Percentiles rank a stretch among this genome's conserved stretches.
phyloP scores from a whole-genome alignment of 768 basidiomycete genomes.

The Psilocybe azurescens region DNA sequence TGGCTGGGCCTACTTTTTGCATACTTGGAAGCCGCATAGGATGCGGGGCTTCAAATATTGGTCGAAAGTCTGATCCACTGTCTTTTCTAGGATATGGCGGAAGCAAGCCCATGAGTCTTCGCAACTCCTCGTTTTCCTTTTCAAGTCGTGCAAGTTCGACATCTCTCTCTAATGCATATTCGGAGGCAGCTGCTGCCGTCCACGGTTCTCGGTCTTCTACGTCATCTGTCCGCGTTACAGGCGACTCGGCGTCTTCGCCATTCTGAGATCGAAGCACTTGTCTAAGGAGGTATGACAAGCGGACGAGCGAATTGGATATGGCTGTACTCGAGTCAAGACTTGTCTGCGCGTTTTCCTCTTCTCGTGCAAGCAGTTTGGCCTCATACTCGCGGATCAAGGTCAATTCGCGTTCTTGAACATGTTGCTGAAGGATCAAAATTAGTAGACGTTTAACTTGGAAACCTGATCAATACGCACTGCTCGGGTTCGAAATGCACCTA shows the following conservation, averaged over 20 bases:
- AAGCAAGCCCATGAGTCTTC: slow-evolving; percentile 66
- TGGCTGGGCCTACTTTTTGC: slow-evolving; percentile 21
- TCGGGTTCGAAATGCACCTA: slow-evolving; percentile 77
- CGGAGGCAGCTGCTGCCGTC: slow-evolving; percentile 47
- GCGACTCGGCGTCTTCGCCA: slow-evolving; percentile 60
- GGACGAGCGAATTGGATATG: slow-evolving; percentile 69
- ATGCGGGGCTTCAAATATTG: slow-evolving; percentile 26
- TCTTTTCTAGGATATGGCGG: slow-evolving; percentile 34
- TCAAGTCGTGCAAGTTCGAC: slow-evolving; percentile 88
- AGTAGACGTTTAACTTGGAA: slow-evolving; percentile 3
- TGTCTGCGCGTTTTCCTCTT: slow-evolving; percentile 66
- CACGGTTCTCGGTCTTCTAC: slow-evolving; percentile 48
- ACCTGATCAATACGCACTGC: slow-evolving; percentile 65
- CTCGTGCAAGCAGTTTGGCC: slow-evolving; percentile 74
- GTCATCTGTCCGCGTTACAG: slow-evolving; percentile 27
- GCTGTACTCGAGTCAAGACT: slow-evolving; percentile 67
- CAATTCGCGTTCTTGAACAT: slow-evolving; percentile 92
- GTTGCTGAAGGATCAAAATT: slow-evolving; percentile 58
- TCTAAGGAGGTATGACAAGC: slow-evolving; percentile 73
- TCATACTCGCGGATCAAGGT: slow-evolving; percentile 92
- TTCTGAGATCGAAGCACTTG: slow-evolving; percentile 69
- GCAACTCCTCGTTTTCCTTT: slow-evolving; percentile 84
- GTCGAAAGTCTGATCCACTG: slow-evolving; percentile 27
- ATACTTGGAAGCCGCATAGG: slow-evolving; percentile 31
- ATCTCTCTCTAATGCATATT: slow-evolving; percentile 88